Base-by-base conservation (phyloP, 257 asterid genomes). In the Phtheirospermum japonicum region DNA sequence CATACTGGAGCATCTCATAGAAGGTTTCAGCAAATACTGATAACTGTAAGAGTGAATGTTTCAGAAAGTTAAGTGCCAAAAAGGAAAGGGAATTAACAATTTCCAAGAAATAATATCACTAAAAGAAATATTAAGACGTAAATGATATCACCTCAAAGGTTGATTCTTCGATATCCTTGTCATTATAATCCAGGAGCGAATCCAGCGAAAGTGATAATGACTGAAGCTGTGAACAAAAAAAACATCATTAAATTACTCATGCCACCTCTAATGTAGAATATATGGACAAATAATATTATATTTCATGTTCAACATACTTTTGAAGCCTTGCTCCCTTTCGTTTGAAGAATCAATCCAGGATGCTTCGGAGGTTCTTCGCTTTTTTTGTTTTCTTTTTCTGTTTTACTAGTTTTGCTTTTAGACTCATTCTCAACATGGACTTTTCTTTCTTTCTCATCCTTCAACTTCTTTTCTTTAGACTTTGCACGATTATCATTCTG, bases 181-280 rank as follows among this genome's bases (percentile, higher is more conserved):
- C 94, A 66, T 76, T 79, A 75, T 93, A 89, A 79, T 83, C 96
- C 89, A 93, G 63, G 69, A 93, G 93, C 2, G 99, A 87, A 79
- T 93, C 99, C 77, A 93, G 71, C 13, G 99, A 93, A 67, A 89
- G 89, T 13, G 99, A 89, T 68, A 79, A 66, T 42, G 99, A 89
- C 54, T 78, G 86, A 77, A 85, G 64, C 96, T 87, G 96, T 26
- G 42, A 67, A 66, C 70, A 75, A 61, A 57, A 61, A 57, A 45
- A 59, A 66, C 45, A 45, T 33, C 58, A 52, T 68, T 61, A 58
- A 60, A 63, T 43, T 57, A 45, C 3, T 19, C 10, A 40, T 28
- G 55, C 54, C 30, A 36, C 64, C 61, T 54, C 56, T 39, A 39
- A 23, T 17, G 51, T 32, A 23, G 51, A 49, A 64, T 14, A 16